Conservation (phyloP, 352 stramenopile genomes). For the Phytopythium oedochilum region DNA sequence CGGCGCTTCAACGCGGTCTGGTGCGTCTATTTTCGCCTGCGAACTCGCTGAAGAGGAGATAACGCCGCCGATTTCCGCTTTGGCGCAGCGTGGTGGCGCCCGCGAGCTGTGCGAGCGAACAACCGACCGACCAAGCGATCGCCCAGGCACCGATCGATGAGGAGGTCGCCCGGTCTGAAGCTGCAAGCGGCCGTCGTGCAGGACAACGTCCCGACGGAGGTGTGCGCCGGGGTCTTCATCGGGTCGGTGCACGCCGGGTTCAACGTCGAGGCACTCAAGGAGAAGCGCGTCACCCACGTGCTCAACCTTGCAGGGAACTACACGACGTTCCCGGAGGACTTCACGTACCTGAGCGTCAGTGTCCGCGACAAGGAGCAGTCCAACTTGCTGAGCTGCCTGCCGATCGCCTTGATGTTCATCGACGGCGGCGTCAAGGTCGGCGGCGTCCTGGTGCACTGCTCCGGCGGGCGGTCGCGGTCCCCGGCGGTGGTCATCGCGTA, state of each 20-base stretch:
- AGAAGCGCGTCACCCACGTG: conserved; percentile 75
- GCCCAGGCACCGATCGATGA: conserved; percentile 20
- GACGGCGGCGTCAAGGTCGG: conserved; percentile 55
- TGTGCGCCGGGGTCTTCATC: conserved; percentile 69
- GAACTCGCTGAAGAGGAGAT: background rate
- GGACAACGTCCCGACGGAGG: conserved; percentile 79
- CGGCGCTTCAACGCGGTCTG: background rate
- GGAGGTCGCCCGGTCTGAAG: conserved; percentile 46
- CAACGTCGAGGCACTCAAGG: conserved; percentile 79
- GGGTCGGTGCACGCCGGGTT: conserved; percentile 86
- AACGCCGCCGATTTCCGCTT: background rate
- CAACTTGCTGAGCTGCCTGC: conserved; percentile 85
- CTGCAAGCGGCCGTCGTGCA: conserved; percentile 70
- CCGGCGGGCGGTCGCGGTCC: conserved; percentile 77
- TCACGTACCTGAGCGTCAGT: conserved; percentile 88
- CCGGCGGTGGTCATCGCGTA: conserved; percentile 76
- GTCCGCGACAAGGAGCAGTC: conserved; percentile 89
- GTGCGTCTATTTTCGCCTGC: conserved; percentile 1
- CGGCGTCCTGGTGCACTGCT: conserved; percentile 82
- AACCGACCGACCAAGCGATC: background rate
- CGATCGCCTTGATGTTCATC: conserved; percentile 76
- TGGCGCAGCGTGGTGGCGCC: background rate
- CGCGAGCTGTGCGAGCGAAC: background rate
- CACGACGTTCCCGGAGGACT: conserved; percentile 84
- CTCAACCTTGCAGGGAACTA: conserved; percentile 83